Conservation (phyloP, 169 alveolate genomes). For the Plasmodium gonderi region DNA sequence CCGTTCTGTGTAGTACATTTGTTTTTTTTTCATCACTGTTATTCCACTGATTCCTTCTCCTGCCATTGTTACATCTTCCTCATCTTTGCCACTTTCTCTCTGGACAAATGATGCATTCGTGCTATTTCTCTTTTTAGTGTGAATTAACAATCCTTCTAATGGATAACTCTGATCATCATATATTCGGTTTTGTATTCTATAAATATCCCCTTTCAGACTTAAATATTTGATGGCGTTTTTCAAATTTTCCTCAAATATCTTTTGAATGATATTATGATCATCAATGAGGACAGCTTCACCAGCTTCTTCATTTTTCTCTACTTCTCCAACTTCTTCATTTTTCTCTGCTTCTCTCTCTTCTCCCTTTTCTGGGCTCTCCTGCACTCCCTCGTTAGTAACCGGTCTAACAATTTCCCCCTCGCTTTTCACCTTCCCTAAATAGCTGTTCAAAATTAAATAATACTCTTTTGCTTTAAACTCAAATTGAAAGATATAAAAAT, state of each 20-base stretch:
- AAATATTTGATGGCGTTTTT: conserved; percentile 1
- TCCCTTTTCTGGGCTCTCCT: background rate
- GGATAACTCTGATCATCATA: conserved; percentile 70
- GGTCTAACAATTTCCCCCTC: background rate
- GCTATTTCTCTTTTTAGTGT: conserved; percentile 61
- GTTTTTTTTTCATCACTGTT: conserved; percentile 67
- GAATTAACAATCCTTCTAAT: conserved; percentile 56
- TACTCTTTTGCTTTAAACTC: conserved; percentile 47
- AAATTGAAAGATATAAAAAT: conserved; percentile 32
- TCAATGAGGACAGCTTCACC: background rate
- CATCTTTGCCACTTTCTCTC: conserved; percentile 28
- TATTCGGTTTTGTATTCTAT: conserved; percentile 56
- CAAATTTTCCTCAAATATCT: conserved; percentile 1
- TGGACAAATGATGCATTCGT: conserved; percentile 43
- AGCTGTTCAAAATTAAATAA: conserved; percentile 56
- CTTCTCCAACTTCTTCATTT: background rate
- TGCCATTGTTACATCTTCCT: background rate
- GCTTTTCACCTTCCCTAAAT: background rate
- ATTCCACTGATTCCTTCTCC: background rate
- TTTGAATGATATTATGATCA: conserved; percentile 1
- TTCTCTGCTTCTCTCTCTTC: background rate
- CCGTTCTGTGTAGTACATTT: conserved; percentile 83
- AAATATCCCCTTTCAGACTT: conserved; percentile 62
- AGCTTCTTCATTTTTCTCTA: background rate
- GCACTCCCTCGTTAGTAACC: background rate